Base-by-base conservation (phyloP, 495 filamentous ascomycete species). In the Cercophora samala region DNA sequence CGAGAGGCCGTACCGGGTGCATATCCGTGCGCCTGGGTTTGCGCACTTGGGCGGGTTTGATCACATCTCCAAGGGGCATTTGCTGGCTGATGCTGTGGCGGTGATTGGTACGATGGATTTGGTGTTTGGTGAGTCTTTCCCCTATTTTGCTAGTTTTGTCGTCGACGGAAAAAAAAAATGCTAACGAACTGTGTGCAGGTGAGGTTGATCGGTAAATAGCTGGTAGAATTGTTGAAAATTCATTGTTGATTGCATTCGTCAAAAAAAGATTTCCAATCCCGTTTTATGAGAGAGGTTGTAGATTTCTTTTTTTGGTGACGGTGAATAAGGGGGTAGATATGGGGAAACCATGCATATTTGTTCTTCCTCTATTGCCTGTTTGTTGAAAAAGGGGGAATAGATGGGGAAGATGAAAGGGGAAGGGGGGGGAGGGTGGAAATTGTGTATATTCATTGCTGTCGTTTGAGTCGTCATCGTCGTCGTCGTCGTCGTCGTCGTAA, bases 21-120 rank as follows among this genome's bases (percentile, higher is more conserved):
- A 97, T 85, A 97, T 99, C 73, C 87, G 95, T 70, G 93, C 96
- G 46, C 95, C 95, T 51, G 95, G 95, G 64, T 99, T 99, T 73
- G 96, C 95, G 58, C 95, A 99, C 85, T 81, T 99, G 76, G 87
- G 87, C 69, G 92, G 92, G 66, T 97, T 99, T 75, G 95, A 99
- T 77, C 93, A 97, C 74, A 83, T 99, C 42, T 86, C 87, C 56
- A 89, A 89, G 76, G 95, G 96, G 15, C 95, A 99, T 85, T 77
- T 99, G 73, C 80, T 99, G 70, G 96, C 95, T 55, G 95, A 99
- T 83, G 95, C 96, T 17, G 95, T 99, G 66, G 93, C 93, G 19
- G 93, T 97, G 69, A 97, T 97, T 73, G 93, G 92, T 76, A 95
- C 92, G 29, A 93, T 96, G 91, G 92, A 96, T 88, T 80, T 96